Evolutionary conservation across 2,329 filamentous ascomycete species (phyloP), one percentile per base, ranked within the genome.

Genomic region (Elsinoe australis): DNA sequence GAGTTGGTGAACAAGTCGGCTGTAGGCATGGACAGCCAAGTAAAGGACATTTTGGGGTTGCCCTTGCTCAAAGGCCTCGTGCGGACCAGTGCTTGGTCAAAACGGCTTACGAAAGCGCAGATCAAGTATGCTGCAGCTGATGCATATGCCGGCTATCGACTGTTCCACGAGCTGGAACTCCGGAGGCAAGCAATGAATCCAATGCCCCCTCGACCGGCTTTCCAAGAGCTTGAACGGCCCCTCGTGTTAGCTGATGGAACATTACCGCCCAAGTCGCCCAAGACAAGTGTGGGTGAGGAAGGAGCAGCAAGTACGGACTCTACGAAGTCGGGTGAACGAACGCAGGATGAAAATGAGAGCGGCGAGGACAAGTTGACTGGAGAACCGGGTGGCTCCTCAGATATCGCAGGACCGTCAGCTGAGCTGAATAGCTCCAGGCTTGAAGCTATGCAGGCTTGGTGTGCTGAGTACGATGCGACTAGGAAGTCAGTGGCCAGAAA

Each of bases 51-150:
- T 55, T 69, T 95, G 4, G 74, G 78, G 4, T 69, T 94, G 34
- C 87, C 88, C 2, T 63, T 95, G 51, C 82, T 74, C 59, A 95
- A 94, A 61, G 86, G 79, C 1, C 67, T 76, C 33, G 85, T 94
- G 1, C 76, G 89, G 14, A 73, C 73, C 1, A 82, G 87, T 54
- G 75, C 90, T 59, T 95, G 90, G 89, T 78, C 78, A 21, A 67
- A 70, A 51, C 59, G 69, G 1, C 67, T 95, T 26, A 72, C 69
- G 15, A 67, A 74, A 54, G 63, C 76, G 7, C 89, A 95, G 61
- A 75, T 86, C 14, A 64, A 75, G 73, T 90, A 75, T 71, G 83
- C 86, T 7, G 87, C 87, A 9, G 82, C 85, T 1, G 87, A 94
- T 62, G 83, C 87, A 0, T 95, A 95, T 61, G 87, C 85, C 51